phyloP scores from a whole-genome alignment of 2,329 filamentous ascomycete genomes.

The Xylaria sp. region DNA sequence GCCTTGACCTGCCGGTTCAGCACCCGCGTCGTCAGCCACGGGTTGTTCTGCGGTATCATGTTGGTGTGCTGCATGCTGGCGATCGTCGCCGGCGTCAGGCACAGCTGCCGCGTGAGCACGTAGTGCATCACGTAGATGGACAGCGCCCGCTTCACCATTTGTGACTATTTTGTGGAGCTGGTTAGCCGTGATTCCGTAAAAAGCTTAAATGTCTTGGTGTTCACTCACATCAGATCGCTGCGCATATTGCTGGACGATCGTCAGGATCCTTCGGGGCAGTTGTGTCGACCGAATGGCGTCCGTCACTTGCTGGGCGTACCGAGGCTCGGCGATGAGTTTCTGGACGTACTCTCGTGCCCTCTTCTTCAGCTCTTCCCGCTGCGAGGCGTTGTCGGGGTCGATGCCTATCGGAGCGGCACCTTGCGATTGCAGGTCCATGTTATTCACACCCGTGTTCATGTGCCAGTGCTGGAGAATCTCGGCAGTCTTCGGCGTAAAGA shows the following conservation, averaged over 20 bases:
- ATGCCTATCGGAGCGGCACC: constrained; percentile 55
- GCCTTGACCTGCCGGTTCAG: constrained; percentile 61
- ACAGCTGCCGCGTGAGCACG: constrained; percentile 58
- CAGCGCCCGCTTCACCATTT: constrained; percentile 56
- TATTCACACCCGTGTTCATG: constrained; percentile 41
- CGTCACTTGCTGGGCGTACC: constrained; percentile 54
- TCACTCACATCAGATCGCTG: constrained; percentile 47
- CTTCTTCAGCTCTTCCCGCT: constrained; percentile 51
- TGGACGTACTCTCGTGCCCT: constrained; percentile 53
- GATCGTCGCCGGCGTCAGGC: constrained; percentile 50
- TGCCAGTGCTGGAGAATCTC: constrained; percentile 58
- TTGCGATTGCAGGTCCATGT: constrained; percentile 45
- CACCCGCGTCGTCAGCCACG: constrained; percentile 55
- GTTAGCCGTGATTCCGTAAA: not conserved
- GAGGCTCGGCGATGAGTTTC: constrained; percentile 50
- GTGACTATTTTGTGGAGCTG: constrained; percentile 40
- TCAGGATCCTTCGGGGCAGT: constrained; percentile 50
- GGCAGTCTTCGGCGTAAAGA: constrained; percentile 53
- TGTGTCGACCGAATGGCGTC: constrained; percentile 48
- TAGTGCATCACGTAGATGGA: constrained; percentile 61
- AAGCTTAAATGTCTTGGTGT: not conserved
- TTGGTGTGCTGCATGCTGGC: constrained; percentile 45
- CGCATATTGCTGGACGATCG: constrained; percentile 52
- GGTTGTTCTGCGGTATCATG: constrained; percentile 47
- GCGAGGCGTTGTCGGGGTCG: constrained; percentile 45